Conservation (phyloP, 176 grass and related monocot genomes). For the Puya raimondii region DNA sequence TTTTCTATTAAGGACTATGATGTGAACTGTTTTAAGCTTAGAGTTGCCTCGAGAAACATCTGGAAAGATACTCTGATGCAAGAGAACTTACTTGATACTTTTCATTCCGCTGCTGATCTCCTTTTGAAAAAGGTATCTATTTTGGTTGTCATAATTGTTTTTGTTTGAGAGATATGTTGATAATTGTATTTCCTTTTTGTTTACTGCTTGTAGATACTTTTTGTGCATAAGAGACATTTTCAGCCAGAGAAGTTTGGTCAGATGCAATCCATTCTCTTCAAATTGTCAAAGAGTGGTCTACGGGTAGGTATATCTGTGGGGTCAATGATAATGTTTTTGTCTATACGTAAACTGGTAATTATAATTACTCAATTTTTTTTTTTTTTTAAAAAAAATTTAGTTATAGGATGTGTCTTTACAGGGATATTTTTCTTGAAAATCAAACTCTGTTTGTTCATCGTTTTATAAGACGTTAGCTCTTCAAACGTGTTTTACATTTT, state of each 20-base stretch:
- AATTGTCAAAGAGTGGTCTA: constrained; percentile 28
- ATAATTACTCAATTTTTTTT: too few species aligned
- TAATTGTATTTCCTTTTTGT: constrained; percentile 18
- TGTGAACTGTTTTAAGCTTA: constrained; percentile 57
- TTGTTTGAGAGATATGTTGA: constrained; percentile 6
- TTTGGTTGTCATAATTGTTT: constrained; percentile 15
- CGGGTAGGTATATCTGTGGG: constrained; percentile 28
- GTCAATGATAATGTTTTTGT: too few species aligned
- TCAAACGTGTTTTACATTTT: too few species aligned
- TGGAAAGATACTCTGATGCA: constrained; percentile 50
- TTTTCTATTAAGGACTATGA: constrained; percentile 56
- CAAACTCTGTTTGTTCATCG: too few species aligned
- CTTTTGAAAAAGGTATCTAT: constrained; percentile 81
- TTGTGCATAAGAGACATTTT: constrained; percentile 73
- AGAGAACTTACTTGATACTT: constrained; percentile 37
- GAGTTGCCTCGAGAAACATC: constrained; percentile 57
- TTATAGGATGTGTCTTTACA: too few species aligned
- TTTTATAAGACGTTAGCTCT: too few species aligned
- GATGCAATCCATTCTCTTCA: constrained; percentile 49
- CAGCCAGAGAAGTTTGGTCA: constrained; percentile 30
- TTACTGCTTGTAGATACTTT: constrained; percentile 47
- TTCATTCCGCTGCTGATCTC: constrained; percentile 53
- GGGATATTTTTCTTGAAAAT: too few species aligned
- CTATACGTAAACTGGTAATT: too few species aligned
- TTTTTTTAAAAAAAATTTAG: too few species aligned